phyloP scores from a whole-genome alignment of 1,139 yeast genomes.

The Yamadazyma dushanensis region DNA sequence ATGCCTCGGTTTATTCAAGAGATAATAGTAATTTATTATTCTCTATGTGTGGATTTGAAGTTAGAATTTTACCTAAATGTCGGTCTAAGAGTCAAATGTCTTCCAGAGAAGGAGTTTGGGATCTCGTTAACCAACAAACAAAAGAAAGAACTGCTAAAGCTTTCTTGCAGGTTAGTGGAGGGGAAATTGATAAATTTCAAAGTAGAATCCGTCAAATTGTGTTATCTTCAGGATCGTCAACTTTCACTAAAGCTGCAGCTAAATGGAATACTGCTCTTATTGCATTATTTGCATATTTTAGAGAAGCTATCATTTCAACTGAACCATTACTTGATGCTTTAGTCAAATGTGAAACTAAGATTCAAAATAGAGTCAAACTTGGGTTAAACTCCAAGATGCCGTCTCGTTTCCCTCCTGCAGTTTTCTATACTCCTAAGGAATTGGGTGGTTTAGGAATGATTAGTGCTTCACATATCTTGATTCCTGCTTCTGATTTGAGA shows the following conservation, averaged over 20 bases:
- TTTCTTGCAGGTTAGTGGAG: slow-evolving; percentile 76
- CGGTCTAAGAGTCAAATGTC: slow-evolving; percentile 52
- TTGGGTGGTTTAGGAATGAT: slow-evolving; percentile 97
- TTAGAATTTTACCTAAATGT: slow-evolving; percentile 76
- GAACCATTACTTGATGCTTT: slow-evolving; percentile 74
- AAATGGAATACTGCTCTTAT: slow-evolving; percentile 96
- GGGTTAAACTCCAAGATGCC: slow-evolving; percentile 99
- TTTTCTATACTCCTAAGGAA: slow-evolving; percentile 95
- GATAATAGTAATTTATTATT: slow-evolving; percentile 89
- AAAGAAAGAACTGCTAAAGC: slow-evolving; percentile 92
- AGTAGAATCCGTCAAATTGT: slow-evolving; percentile 85
- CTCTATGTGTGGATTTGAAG: slow-evolving; percentile 94
- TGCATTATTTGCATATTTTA: slow-evolving; percentile 80
- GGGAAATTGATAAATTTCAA: slow-evolving; percentile 76
- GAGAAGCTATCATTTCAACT: slow-evolving; percentile 92
- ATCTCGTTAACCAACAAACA: slow-evolving; percentile 65
- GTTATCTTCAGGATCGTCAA: slow-evolving; percentile 94
- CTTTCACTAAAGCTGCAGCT: slow-evolving; percentile 91
- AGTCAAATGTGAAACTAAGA: slow-evolving; percentile 89
- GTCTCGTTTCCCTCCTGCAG: slow-evolving; percentile 97
- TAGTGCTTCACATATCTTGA: slow-evolving; percentile 92
- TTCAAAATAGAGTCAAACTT: slow-evolving; percentile 91
- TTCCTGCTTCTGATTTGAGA: slow-evolving; percentile 87
- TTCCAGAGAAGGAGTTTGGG: slow-evolving; percentile 87
- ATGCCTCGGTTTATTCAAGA: slow-evolving; percentile 84